Base-by-base conservation (phyloP, 1,284 basidiomycete genomes). In the Phellinidium pouzarii region DNA sequence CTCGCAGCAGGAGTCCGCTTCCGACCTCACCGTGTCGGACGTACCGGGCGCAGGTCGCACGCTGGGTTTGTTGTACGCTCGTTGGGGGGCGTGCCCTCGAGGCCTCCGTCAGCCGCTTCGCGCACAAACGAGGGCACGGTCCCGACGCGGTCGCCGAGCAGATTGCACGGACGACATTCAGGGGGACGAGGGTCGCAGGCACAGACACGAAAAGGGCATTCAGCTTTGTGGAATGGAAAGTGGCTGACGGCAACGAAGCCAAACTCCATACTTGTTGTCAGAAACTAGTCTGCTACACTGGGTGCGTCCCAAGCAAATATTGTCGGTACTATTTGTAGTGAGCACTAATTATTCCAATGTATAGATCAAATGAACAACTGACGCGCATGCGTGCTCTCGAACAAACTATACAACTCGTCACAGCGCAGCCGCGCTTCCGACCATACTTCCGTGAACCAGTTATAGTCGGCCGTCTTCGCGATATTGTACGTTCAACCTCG, bases 11-110 rank as follows among this genome's bases (percentile, higher is more conserved):
- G 20, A 44, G 20, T 26, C 42, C 12, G 38, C 41, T 2, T 44
- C 50, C 12, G 42, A 29, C 4, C 27, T 23, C 29, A 51, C 50
- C 3, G 43, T 29, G 20, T 51, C 50, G 11, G 34, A 51, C 25
- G 23, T 31, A 2, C 27, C 50, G 4, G 50, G 50, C n/a, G 19
- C 50, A n/a, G 50, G 50, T 9, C 41, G 50, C 17, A 51, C 29
- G 14, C 42, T 51, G 26, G 50, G 50, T 9, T 23, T 26, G n/a
- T 42, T 51, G 6, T 51, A 51, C 34, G 27, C 41, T 3, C 42
- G 29, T 14, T 44, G 27, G 42, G n/a, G 50, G 50, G 19, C 43
- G 43, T n/a, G 50, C 50, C 4, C 50, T 51, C 17, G 50, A 51
- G 37, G 17, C 23, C 2, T 42, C 48, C 19, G 19, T 50, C 17